Base-by-base conservation (phyloP, 352 stramenopile species). In the Pilasporangium apinafurcum region DNA sequence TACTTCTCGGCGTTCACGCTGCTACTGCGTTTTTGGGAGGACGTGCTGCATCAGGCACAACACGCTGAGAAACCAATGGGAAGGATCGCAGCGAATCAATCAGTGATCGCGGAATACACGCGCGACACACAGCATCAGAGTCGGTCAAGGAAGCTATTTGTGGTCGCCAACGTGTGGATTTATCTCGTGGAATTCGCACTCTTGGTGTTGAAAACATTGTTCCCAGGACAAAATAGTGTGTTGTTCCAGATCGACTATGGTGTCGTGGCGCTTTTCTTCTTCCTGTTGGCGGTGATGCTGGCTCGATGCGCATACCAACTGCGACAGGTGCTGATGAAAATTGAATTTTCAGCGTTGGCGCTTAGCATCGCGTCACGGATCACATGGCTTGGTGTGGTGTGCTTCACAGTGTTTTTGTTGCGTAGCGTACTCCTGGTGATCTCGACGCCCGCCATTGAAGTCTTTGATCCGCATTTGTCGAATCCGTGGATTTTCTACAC, bases 1-100 rank as follows among this genome's bases (percentile, higher is more conserved):
- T 87, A 83, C 51, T 86, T 90, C 51, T 87, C 78, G 34, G 74
- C 78, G 12, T 90, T 90, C 48, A 90, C 78, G 42, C 67, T 86
- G 42, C 58, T 90, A 27, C 52, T 90, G 47, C 74, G 75, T 37
- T 90, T 90, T 58, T 90, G 72, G 74, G 74, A 87, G 38, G 78
- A 90, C 55, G 76, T 90, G 34, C 61, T 82, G 5, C 50, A 59
- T 14, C 68, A 85, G 25, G 72, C 73, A 10, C 52, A 49, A 26
- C 62, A 65, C 12, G 67, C 72, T 8, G 69, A 84, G 40, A 70
- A 84, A 37, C 69, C 69, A 22, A 51, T 86, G 28, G 72, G 72
- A 22, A 52, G 72, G 32, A 68, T 86, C 22, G 71, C 75, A 7
- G 71, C 75, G 21, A 85, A 74, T 47, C 71, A 85, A 53, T 86